These are phyloP conservation scores for Hypoxylon sp. DNA, from an alignment of 2,329 filamentous ascomycete species.

Conservation along the genomic window DNA sequence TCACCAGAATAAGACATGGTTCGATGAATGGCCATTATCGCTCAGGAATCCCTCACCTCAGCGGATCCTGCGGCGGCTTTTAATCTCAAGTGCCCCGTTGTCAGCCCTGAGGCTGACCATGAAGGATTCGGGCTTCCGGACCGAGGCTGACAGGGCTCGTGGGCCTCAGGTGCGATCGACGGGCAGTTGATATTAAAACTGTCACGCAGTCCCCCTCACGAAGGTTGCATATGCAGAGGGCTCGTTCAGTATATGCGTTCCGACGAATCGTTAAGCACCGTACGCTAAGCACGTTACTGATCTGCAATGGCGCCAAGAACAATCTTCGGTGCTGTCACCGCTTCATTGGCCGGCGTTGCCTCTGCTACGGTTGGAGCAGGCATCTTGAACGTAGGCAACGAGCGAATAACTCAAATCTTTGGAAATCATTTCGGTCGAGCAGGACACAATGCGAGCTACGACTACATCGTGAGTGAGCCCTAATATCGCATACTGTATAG, in stretches of 20 bases:
- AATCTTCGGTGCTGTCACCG: neutral
- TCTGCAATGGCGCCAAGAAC: constrained; percentile 5
- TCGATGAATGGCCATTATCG: constrained; percentile 1
- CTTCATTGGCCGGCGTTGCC: constrained; percentile 1
- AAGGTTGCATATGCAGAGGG: constrained; percentile 5
- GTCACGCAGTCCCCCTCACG: neutral
- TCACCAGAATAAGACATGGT: constrained; percentile 1
- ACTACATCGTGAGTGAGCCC: constrained; percentile 2
- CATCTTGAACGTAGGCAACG: neutral
- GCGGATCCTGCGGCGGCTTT: constrained; percentile 2
- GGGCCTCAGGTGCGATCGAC: neutral
- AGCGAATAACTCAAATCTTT: constrained; percentile 1
- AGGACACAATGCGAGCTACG: constrained; percentile 1
- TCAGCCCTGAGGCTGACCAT: constrained; percentile 3
- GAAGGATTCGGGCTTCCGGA: neutral
- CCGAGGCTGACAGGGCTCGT: constrained; percentile 4
- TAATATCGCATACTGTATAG: neutral
- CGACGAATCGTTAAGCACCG: constrained; percentile 1
- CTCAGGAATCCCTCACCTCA: neutral
- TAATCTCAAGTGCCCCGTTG: neutral
- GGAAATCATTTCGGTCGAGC: neutral
- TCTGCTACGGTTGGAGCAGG: neutral
- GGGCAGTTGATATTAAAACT: neutral
- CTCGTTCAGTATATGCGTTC: neutral
- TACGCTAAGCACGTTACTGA: neutral